Percentiles rank a stretch among this genome's conserved stretches.
Conservation (phyloP, 208 protist genomes). For the Trypanosoma melophagium region DNA sequence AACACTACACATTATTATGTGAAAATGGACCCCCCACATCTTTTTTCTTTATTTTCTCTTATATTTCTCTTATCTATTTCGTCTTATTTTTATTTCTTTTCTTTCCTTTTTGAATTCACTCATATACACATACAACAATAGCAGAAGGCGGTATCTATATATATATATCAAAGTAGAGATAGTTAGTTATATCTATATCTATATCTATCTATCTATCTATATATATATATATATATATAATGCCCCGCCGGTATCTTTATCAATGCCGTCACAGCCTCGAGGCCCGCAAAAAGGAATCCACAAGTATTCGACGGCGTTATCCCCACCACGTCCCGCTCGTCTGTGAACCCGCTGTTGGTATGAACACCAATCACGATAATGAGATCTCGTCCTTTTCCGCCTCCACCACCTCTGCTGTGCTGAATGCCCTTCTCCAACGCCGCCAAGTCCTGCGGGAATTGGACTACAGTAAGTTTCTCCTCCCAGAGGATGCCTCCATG, state of each 20-base stretch:
- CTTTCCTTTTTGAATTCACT: too few relatives aligned
- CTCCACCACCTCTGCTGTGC: too few relatives aligned
- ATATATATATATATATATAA: conserved; percentile 6
- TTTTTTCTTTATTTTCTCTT: too few relatives aligned
- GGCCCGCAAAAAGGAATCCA: conserved; percentile 39
- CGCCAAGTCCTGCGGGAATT: conserved; percentile 20
- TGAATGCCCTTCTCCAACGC: not conserved
- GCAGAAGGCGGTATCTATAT: not conserved
- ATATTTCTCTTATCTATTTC: too few relatives aligned
- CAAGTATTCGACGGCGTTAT: conserved; percentile 44
- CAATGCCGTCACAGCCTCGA: conserved; percentile 53
- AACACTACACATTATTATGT: too few relatives aligned
- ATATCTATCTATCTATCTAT: not conserved
- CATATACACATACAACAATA: not conserved
- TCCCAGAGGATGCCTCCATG: conserved; percentile 68
- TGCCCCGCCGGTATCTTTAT: conserved; percentile 28
- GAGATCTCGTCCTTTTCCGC: not conserved
- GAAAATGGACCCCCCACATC: too few relatives aligned
- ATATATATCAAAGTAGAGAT: not conserved
- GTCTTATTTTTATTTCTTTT: too few relatives aligned
- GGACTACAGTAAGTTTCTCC: conserved; percentile 46
- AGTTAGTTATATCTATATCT: not conserved
- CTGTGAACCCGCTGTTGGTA: conserved; percentile 76
- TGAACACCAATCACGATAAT: conserved; percentile 71
- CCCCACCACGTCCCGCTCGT: conserved; percentile 84